Evolutionary conservation across 2,329 filamentous ascomycete genomes (phyloP).

Genomic region (Colletotrichum horii): DNA sequence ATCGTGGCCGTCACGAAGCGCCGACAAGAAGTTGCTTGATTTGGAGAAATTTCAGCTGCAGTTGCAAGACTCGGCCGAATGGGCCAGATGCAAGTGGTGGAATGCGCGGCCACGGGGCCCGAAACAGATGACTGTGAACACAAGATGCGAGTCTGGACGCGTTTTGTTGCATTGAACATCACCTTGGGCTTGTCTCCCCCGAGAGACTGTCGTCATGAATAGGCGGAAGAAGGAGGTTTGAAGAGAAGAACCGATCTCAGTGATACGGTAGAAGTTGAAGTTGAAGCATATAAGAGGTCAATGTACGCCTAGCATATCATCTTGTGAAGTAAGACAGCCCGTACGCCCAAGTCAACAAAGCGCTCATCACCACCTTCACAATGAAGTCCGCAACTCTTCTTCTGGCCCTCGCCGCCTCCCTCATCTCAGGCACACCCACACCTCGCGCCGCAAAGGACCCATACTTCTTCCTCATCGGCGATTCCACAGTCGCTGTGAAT

Average conservation of each 20-base stretch:
- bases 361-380: neutral
- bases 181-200: neutral
- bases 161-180: neutral
- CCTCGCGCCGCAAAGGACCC: conserved; percentile 31
- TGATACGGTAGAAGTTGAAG: neutral
- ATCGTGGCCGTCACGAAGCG: neutral
- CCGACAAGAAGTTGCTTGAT: neutral
- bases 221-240: neutral
- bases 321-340: neutral
- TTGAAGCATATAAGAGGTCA: neutral
- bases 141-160: neutral
- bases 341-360: neutral
- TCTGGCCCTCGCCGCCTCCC: neutral
- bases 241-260: neutral
- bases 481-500: conserved; percentile 51
- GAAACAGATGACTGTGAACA: neutral
- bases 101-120: neutral
- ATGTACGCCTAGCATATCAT: neutral
- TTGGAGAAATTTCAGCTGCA: neutral
- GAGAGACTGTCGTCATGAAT: neutral
- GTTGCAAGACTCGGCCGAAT: neutral
- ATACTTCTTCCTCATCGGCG: conserved; percentile 53
- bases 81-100: neutral
- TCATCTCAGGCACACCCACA: neutral
- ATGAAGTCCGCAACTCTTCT: neutral